Percentiles rank a stretch among this genome's conserved stretches.
These are phyloP conservation scores for Ustilago shanxiensis DNA, from an alignment of 1,284 basidiomycete species.

Conservation along the genomic window DNA sequence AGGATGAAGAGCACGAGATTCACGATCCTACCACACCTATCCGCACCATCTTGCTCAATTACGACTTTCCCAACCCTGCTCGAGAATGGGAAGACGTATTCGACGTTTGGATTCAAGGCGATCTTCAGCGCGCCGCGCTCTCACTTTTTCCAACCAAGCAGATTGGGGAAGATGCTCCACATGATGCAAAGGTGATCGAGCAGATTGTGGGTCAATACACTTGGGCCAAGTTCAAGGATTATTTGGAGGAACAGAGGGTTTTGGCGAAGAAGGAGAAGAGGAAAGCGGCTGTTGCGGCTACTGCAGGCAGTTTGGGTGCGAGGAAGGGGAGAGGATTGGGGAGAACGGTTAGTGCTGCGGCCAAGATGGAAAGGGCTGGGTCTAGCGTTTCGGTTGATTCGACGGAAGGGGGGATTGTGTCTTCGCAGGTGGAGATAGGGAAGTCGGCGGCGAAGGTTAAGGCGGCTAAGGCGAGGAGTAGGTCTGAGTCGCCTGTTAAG, in stretches of 20 bases:
- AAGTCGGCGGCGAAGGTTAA: constrained; percentile 15
- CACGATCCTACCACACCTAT: constrained; percentile 72
- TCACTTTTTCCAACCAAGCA: constrained; percentile 52
- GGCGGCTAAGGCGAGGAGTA: constrained; percentile 28
- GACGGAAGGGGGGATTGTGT: constrained; percentile 7
- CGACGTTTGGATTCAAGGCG: constrained; percentile 89
- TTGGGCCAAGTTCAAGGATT: constrained; percentile 38
- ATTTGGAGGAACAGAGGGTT: constrained; percentile 47
- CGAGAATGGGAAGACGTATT: constrained; percentile 91
- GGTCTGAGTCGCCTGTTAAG: constrained; percentile 42
- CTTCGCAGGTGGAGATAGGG: constrained; percentile 13
- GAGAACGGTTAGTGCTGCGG: constrained; percentile 36
- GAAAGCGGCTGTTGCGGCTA: constrained; percentile 24
- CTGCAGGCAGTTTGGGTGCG: constrained; percentile 7
- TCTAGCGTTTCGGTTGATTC: constrained; percentile 8
- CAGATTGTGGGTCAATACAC: constrained; percentile 34
- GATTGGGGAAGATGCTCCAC: constrained; percentile 22
- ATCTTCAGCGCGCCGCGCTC: constrained; percentile 76
- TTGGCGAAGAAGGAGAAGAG: constrained; percentile 43
- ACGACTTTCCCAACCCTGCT: constrained; percentile 87
- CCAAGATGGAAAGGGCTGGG: constrained; percentile 41
- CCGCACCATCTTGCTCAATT: constrained; percentile 85
- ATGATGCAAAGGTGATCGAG: constrained; percentile 29
- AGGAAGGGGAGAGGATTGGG: constrained; percentile 35
- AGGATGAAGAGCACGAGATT: constrained; percentile 40